Evolutionary conservation across 2,329 filamentous ascomycete species (phyloP).

Genomic region (Sporothrix phasma): DNA sequence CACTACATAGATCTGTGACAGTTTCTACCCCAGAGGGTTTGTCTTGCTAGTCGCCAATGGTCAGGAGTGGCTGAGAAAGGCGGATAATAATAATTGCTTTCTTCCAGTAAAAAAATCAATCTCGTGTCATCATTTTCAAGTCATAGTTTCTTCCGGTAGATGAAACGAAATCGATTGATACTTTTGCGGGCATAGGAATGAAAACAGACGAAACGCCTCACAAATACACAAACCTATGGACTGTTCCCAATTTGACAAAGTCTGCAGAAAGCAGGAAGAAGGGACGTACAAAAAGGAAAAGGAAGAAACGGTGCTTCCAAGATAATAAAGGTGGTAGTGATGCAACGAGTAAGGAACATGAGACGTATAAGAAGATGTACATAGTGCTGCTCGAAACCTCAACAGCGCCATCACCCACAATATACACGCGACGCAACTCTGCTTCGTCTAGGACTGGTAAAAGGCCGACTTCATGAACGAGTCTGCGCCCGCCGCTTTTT

Average conservation of each 20-base stretch:
- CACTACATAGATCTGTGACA: no score
- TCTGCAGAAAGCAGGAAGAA: background rate
- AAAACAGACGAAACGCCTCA: background rate
- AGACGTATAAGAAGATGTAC: background rate
- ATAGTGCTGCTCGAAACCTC: background rate
- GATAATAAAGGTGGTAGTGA: background rate
- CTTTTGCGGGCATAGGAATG: background rate
- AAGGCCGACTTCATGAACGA: conserved; percentile 51
- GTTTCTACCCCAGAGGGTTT: no score
- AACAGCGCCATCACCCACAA: background rate
- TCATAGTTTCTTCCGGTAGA: no score
- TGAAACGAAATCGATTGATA: background rate
- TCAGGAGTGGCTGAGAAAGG: no score
- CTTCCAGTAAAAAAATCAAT: no score
- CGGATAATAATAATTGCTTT: no score
- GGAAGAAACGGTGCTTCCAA: background rate
- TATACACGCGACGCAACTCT: background rate
- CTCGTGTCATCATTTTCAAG: no score
- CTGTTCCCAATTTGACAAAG: background rate
- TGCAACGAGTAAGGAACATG: background rate
- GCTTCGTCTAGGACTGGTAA: conserved; percentile 34
- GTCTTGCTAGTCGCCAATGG: no score
- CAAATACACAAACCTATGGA: background rate
- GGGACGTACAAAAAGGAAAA: background rate
- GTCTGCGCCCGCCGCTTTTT: conserved; percentile 31